Base-by-base conservation (phyloP, 768 basidiomycete species). In the Mycena belliarum region DNA sequence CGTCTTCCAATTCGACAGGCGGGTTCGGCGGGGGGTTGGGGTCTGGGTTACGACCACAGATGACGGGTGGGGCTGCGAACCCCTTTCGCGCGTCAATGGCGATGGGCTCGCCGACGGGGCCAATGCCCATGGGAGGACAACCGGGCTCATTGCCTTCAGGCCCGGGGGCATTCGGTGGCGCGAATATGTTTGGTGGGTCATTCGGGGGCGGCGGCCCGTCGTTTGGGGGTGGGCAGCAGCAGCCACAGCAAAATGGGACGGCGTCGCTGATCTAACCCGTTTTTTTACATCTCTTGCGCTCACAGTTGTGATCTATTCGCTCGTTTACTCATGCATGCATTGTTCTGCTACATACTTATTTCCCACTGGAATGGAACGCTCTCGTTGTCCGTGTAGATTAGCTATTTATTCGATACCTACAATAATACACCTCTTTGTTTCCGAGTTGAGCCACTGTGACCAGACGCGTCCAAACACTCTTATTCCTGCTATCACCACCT, bases 31-130 rank as follows among this genome's bases (percentile, higher is more conserved):
- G 25, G 11, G 55, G 73, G 0, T 57, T 79, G n/a, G 84, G 83
- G 25, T 73, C 76, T 37, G 80, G 82, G 20, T 73, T 87, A 28
- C 74, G 86, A 46, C 83, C 86, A 15, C 86, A 88, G 65, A 78
- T 80, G 61, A 88, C 86, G 21, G 86, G 86, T 11, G 72, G 80
- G 16, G 72, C 73, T 35, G 82, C 82, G 4, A 87, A 87, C 57
- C 86, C 86, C n/a, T 87, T 87, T 71, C 79, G 86, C 49, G 80
- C 82, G 12, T 85, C 85, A 3, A 85, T 85, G 82, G 74, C 74
- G 15, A 62, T 52, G 64, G 54, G 52, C 29, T 41, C 52, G 55
- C 55, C 55, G n/a, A 46, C 45, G 3, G 45, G 45, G 3, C 23
- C 52, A n/a, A 58, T 59, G 57, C 57, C 60, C 12, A 60, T 54